Evolutionary conservation across 208 protist genomes (phyloP), one percentile per base, ranked within the genome.

Genomic region (Vickermania ingenoplastis): DNA sequence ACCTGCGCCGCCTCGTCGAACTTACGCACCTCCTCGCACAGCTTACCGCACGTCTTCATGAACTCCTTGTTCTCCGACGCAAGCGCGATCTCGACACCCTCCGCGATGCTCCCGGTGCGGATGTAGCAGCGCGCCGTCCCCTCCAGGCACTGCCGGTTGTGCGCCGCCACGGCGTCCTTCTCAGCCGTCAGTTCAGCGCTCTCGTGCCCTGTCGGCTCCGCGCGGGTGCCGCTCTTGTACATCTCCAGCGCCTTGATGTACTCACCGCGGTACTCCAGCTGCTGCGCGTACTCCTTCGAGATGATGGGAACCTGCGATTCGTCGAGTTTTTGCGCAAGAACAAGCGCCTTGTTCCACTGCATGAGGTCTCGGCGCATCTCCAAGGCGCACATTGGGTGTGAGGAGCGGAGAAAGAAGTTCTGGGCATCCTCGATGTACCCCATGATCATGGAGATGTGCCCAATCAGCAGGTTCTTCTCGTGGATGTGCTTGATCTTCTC

Each of bases 341-440:
- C 53, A 28, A 98, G 80, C 2, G 97, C 96, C 22, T 86, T 79
- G 56, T 98, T 95, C 94, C 95, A 99, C 72, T 98, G 94, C 89
- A 97, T 95, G 57, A 98, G 79, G 69, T 98, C 94, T 14, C 94
- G 84, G 17, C 96, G 87, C 97, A 99, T 98, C 68, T 98, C 87
- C 24, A 99, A 79, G 13, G 97, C 97, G 29, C 85, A 80, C 25
- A 91, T 66, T 54, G 93, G 95, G 61, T 92, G 82, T 24, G 91
- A 91, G 27, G 91, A 97, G 53, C 73, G 76, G 14, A 98, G 61
- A 62, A 97, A 98, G 57, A 83, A 89, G 41, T 72, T 89, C 75
- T 98, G 90, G 25, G 96, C 95, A 53, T 92, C 79, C 62, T 95
- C 85, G 71, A 97, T 97, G 71, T 96, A 90, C 0, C 82, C 79